Conservation (phyloP, 768 basidiomycete species). For the Phylloporus arenicola region DNA sequence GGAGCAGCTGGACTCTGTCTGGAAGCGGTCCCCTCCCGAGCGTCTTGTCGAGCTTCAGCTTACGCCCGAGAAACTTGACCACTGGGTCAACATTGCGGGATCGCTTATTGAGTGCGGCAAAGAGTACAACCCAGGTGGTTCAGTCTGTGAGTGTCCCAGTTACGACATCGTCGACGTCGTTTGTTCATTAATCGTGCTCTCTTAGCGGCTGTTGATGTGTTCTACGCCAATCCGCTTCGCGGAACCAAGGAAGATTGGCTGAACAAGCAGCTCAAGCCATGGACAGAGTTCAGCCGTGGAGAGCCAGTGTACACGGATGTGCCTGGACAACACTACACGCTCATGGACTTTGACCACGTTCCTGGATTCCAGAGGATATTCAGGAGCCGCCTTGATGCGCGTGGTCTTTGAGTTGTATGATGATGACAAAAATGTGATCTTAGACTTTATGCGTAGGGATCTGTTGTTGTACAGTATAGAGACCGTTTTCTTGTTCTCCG, state of each 20-base stretch:
- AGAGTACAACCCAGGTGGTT: constrained; percentile 2
- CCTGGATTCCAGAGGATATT: constrained; percentile 24
- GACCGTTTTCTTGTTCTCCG: too few species aligned
- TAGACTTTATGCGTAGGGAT: too few species aligned
- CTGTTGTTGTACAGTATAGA: too few species aligned
- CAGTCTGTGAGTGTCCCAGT: constrained; percentile 15
- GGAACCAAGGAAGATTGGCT: constrained; percentile 16
- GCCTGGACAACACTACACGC: constrained; percentile 14
- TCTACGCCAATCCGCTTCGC: constrained; percentile 6
- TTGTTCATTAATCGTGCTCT: neutral
- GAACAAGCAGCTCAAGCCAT: constrained; percentile 19
- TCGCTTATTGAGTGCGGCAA: neutral
- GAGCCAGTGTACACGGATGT: constrained; percentile 15
- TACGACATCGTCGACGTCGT: neutral
- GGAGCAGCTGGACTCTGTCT: neutral
- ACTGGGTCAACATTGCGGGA: neutral
- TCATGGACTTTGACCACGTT: constrained; percentile 25
- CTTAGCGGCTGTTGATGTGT: constrained; percentile 13
- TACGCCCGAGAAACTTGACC: constrained; percentile 10
- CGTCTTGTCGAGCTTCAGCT: constrained; percentile 14
- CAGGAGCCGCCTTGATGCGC: constrained; percentile 15
- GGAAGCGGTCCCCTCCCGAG: neutral
- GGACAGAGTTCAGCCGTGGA: constrained; percentile 13
- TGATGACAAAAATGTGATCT: too few species aligned
- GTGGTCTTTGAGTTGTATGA: constrained; percentile 12